A percentile compares a stretch with the other conserved stretches of the same genome.
Evolutionary conservation across 2,329 filamentous ascomycete genomes (phyloP).

Genomic region (Trichophyton mentagrophytes): DNA sequence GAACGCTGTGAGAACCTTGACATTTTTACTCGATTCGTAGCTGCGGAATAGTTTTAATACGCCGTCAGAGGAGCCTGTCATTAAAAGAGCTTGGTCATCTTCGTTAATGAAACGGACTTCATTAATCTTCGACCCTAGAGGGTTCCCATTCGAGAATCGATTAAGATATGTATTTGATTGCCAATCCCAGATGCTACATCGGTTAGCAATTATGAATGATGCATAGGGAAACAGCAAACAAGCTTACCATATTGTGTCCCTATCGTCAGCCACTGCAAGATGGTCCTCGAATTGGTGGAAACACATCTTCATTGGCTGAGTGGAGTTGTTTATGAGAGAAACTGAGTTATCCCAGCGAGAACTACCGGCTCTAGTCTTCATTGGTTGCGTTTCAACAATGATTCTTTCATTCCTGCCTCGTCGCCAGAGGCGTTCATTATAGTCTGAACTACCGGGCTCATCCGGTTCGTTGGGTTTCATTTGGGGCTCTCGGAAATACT

Average conservation of each 20-base stretch:
- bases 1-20: conserved; percentile 83
- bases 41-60: conserved; percentile 87
- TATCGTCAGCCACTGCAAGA: conserved; percentile 82
- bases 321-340: conserved; percentile 75
- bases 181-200: conserved; percentile 73
- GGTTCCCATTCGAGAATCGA: conserved; percentile 90
- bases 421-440: conserved; percentile 89
- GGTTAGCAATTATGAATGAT: conserved; percentile 6
- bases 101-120: conserved; percentile 97
- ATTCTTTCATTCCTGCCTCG: conserved; percentile 86
- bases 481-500: conserved; percentile 93
- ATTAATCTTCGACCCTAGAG: conserved; percentile 77
- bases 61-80: conserved; percentile 91
- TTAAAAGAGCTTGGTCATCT: conserved; percentile 85
- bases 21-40: conserved; percentile 64
- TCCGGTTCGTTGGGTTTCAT: conserved; percentile 96
- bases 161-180: conserved; percentile 60
- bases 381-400: conserved; percentile 79
- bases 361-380: conserved; percentile 75
- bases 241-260: conserved; percentile 61
- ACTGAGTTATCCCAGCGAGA: conserved; percentile 77
- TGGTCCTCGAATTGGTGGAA: conserved; percentile 98
- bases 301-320: conserved; percentile 81
- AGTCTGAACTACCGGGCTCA: conserved; percentile 89
- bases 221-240: conserved; percentile 3